Evolutionary conservation across 1,284 basidiomycete species (phyloP).

Genomic region (Caloboletus inedulis): DNA sequence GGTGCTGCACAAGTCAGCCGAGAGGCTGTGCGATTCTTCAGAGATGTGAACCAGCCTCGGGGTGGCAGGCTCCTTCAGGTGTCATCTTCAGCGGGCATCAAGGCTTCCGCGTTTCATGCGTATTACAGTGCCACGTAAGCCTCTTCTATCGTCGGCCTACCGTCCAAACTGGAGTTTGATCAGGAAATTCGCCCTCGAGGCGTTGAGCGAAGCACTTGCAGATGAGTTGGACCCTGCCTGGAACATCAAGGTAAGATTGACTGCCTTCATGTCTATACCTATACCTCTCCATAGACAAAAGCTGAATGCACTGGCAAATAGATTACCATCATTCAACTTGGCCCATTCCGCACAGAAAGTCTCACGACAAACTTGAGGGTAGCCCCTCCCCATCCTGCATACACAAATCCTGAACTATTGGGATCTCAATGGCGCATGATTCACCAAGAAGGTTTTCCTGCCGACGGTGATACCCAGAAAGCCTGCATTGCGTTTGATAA

Average conservation of each 20-base stretch:
- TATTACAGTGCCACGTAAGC: constrained; percentile 28
- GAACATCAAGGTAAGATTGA: constrained; percentile 28
- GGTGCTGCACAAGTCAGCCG: constrained; percentile 32
- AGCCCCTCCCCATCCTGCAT: constrained; percentile 16
- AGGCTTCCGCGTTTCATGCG: constrained; percentile 5
- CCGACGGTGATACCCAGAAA: constrained; percentile 22
- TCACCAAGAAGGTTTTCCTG: constrained; percentile 2
- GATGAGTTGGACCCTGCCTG: constrained; percentile 31
- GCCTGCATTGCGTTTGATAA: constrained; percentile 23
- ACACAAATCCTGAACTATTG: constrained; percentile 13
- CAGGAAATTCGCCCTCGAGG: constrained; percentile 31
- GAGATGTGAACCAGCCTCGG: constrained; percentile 35
- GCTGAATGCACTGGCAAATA: constrained; percentile 2
- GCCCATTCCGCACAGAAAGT: constrained; percentile 23
- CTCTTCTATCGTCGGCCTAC: background rate
- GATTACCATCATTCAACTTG: constrained; percentile 27
- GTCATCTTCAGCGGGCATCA: constrained; percentile 25
- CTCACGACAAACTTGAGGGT: background rate
- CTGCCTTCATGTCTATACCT: background rate
- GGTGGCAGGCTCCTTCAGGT: constrained; percentile 35
- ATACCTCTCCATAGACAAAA: background rate
- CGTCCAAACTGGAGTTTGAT: background rate
- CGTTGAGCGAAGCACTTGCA: constrained; percentile 21
- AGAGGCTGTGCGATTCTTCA: constrained; percentile 36
- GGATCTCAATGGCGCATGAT: constrained; percentile 8